Base-by-base conservation (phyloP, 192 early-diverging fungal species). In the Coemansia interrupta region DNA sequence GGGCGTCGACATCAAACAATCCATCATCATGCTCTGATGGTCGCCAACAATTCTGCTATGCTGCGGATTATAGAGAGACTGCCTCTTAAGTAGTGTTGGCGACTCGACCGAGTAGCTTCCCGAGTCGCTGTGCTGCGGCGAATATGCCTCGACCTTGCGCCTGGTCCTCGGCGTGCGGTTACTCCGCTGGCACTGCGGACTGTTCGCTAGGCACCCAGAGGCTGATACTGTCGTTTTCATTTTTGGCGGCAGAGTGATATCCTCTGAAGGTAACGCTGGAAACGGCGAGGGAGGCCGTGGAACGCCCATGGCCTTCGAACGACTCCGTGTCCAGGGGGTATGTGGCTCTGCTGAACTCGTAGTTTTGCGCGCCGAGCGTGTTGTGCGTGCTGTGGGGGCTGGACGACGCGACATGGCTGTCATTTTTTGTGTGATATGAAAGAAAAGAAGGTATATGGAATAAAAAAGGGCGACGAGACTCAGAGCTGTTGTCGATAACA, bases 241-340 rank as follows among this genome's bases (percentile, higher is more conserved):
- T 36, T 36, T 36, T 3, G 32, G 51, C n/a, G 32, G 32, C 32
- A 36, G 3, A 7, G 32, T 11, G 32, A 36, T 3, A 1, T 20
- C 17, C n/a, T 46, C 38, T 28, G 47, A 17, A 2, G 58, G 41
- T 29, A 78, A 46, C 32, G 70, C 55, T 0, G 69, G 76, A n/a
- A 78, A 73, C 46, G 76, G 73, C 24, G 61, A 46, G 23, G 46
- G 71, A 4, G 73, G 47, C n/a, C 68, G 45, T 32, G 70, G 64
- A 7, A 19, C 41, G 5, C 56, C 11, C 18, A 36, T 26, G 9
- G 61, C 56, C 46, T 52, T 52, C 42, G 49, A 66, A 57, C 24
- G 57, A 19, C 42, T 49, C 14, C 28, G 28, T 12, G 28, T 52
- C 28, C n/a, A 18, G 14, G 50, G 23, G 59, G 39, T 9, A 17